A percentile compares a stretch with the other conserved stretches of the same genome.
Evolutionary conservation across 179 eudicot genomes (phyloP).

Genomic region (Silene coronaria): DNA sequence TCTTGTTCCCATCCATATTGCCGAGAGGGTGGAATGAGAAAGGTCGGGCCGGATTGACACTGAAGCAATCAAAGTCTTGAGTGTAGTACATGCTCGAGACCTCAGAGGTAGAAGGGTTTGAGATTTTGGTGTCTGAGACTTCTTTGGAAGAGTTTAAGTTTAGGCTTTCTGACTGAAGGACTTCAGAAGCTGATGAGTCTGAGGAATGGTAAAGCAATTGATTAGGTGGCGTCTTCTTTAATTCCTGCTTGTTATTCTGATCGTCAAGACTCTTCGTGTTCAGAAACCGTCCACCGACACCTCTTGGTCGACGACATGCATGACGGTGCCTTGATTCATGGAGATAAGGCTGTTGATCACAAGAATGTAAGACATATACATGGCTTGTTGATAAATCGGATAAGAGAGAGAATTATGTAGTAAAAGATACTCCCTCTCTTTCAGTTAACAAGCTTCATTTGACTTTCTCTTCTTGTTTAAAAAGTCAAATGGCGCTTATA

Average conservation of each 20-base stretch:
- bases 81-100: constrained; percentile 33
- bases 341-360: constrained; percentile 31
- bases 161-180: constrained; percentile 31
- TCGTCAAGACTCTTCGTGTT: constrained; percentile 26
- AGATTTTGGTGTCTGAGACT: constrained; percentile 24
- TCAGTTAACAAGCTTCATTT: neutral
- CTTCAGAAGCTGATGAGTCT: constrained; percentile 35
- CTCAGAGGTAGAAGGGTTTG: constrained; percentile 26
- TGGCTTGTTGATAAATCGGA: neutral
- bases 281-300: constrained; percentile 41
- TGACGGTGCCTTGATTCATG: constrained; percentile 44
- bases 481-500: neutral
- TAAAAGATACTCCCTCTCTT: neutral
- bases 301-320: constrained; percentile 41
- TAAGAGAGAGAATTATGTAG: neutral
- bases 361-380: neutral
- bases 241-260: constrained; percentile 9
- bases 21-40: constrained; percentile 31
- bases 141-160: constrained; percentile 28
- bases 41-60: constrained; percentile 24
- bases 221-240: constrained; percentile 9
- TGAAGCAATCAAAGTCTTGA: constrained; percentile 34
- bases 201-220: constrained; percentile 26
- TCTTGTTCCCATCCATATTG: constrained; percentile 23
- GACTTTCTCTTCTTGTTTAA: neutral